Percentiles rank a stretch among this genome's conserved stretches.
These are phyloP conservation scores for Rhodocollybia butyracea DNA, from an alignment of 768 basidiomycete genomes.

Conservation along the genomic window DNA sequence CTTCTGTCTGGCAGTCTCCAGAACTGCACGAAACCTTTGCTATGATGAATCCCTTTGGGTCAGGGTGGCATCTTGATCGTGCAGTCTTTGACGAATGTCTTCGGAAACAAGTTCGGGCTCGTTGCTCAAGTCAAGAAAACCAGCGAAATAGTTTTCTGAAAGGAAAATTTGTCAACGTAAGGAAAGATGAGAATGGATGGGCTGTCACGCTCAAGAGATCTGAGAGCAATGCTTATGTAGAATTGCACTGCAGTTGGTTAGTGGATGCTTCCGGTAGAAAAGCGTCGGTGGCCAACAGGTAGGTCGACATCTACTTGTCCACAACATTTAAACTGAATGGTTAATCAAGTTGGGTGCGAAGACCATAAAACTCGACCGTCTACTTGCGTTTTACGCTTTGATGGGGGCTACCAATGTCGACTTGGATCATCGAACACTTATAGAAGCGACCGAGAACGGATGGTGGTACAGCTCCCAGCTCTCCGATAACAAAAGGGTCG, in stretches of 20 bases:
- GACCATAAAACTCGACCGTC: background rate
- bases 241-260: constrained; percentile 23
- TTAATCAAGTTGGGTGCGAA: too few relatives aligned
- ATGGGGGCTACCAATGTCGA: too few relatives aligned
- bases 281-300: constrained; percentile 30
- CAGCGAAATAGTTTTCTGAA: too few relatives aligned
- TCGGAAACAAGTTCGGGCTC: constrained; percentile 18
- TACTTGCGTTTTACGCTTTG: background rate
- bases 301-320: too few relatives aligned
- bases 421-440: background rate
- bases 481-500: background rate
- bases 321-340: too few relatives aligned
- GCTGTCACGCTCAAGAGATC: too few relatives aligned
- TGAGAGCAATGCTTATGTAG: constrained; percentile 1
- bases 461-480: background rate
- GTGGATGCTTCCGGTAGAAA: constrained; percentile 35
- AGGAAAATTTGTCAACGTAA: background rate
- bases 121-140: too few relatives aligned
- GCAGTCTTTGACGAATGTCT: constrained; percentile 29
- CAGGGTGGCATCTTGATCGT: constrained; percentile 31
- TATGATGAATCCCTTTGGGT: constrained; percentile 31
- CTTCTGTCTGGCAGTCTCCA: background rate
- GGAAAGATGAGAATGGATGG: too few relatives aligned
- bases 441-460: background rate
- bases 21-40: constrained; percentile 9